Percentiles rank a stretch among this genome's conserved stretches.
Evolutionary conservation across 768 basidiomycete genomes (phyloP).

Genomic region (Strobilomyces dryophilus): DNA sequence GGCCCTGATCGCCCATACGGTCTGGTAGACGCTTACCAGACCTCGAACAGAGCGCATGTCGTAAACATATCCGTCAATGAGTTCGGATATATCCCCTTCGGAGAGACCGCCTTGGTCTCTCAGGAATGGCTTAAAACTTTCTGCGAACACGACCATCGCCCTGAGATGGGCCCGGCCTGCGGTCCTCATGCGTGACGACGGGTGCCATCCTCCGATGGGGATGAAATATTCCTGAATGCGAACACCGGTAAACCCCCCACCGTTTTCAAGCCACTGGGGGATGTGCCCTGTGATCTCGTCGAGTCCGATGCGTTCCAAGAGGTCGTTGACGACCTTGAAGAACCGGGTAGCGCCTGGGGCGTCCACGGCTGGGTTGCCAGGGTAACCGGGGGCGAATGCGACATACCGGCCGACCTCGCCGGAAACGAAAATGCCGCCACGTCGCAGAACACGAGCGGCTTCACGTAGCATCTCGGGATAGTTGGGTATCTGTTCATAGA

Average conservation of each 20-base stretch:
- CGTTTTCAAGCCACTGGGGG: conserved; percentile 33
- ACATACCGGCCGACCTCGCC: conserved; percentile 54
- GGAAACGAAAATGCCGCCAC: conserved; percentile 67
- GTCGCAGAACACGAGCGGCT: conserved; percentile 58
- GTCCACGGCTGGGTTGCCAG: conserved; percentile 21
- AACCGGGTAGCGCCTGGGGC: conserved; percentile 29
- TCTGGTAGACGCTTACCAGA: conserved; percentile 45
- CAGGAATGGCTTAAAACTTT: conserved; percentile 48
- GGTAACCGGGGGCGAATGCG: conserved; percentile 34
- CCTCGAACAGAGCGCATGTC: conserved; percentile 48
- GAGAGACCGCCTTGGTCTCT: conserved; percentile 34
- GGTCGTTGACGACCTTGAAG: conserved; percentile 38
- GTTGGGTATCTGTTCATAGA: conserved; percentile 44
- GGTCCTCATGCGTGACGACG: conserved; percentile 27
- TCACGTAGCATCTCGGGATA: conserved; percentile 54
- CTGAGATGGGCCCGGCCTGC: conserved; percentile 43
- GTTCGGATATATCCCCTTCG: conserved; percentile 33
- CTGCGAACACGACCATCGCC: conserved; percentile 39
- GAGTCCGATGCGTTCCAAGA: conserved; percentile 37
- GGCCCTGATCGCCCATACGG: conserved; percentile 42
- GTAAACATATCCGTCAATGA: conserved; percentile 40
- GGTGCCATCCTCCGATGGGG: conserved; percentile 56
- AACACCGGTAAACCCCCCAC: conserved; percentile 41
- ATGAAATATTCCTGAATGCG: conserved; percentile 34
- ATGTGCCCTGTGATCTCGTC: conserved; percentile 35